Base-by-base conservation (phyloP, 2,329 filamentous ascomycete genomes). In the Talaromyces sp. region DNA sequence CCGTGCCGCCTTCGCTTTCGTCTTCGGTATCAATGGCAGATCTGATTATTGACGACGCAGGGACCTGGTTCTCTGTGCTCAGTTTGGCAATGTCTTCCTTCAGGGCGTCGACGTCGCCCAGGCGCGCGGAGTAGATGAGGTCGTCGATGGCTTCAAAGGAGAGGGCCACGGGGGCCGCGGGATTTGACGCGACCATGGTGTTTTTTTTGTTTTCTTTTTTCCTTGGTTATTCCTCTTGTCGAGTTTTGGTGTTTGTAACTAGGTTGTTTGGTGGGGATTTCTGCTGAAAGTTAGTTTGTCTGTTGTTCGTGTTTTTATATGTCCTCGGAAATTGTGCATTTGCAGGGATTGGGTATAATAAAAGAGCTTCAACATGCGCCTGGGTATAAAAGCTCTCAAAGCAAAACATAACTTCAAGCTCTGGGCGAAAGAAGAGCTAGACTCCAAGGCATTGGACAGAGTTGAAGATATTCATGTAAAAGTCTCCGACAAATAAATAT, bases 71-170 rank as follows among this genome's bases (percentile, higher is more conserved):
- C 61, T 88, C 83, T 66, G 83, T 77, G 33, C 86, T 82, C 23
- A 96, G 76, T 30, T 81, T 79, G 12, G 83, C 76, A 57, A 96
- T 81, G 64, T 79, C 81, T 50, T 77, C 71, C 53, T 83, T 79
- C 55, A 98, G 81, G 30, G 94, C 90, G 18, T 82, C 78, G 61
- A 87, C 80, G 65, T 97, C 93, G 66, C 92, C 92, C 0, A 85
- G 83, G 42, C 94, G 90, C 2, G 92, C 85, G 68, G 91, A 87
- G 79, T 96, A 97, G 67, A 98, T 85, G 66, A 98, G 84, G 77
- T 98, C 94, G 74, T 97, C 93, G 70, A 96, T 89, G 75, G 92
- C 86, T 59, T 96, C 93, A 73, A 90, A 87, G 56, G 85, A 85
- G 56, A 94, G 79, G 31, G 68, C 65, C 61, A 75, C 58, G 55